A percentile compares a stretch with the other conserved stretches of the same genome.
phyloP scores from a whole-genome alignment of 768 basidiomycete species.

The Leccinum longicurvipes region DNA sequence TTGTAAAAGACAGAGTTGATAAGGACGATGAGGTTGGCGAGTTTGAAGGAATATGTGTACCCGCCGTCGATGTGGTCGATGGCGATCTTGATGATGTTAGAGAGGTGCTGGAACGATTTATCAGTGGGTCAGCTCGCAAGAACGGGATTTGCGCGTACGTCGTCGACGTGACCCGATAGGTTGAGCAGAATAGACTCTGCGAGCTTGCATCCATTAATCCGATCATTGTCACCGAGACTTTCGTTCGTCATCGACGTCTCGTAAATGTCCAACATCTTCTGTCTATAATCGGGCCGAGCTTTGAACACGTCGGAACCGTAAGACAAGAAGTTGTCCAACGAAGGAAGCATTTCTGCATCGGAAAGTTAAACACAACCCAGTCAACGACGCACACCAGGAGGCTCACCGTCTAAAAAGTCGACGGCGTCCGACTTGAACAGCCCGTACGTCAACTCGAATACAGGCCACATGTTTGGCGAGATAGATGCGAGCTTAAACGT shows the following conservation, averaged over 20 bases:
- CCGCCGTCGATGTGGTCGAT: conserved; percentile 57
- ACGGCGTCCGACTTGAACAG: conserved; percentile 80
- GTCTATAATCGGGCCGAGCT: conserved; percentile 66
- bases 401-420: conserved; percentile 81
- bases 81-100: conserved; percentile 60
- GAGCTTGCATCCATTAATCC: conserved; percentile 80
- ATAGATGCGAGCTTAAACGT: conserved; percentile 79
- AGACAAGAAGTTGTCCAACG: conserved; percentile 85
- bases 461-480: conserved; percentile 80
- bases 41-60: conserved; percentile 59
- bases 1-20: conserved; percentile 84
- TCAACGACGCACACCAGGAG: background rate
- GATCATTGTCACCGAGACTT: conserved; percentile 80
- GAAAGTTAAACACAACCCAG: background rate
- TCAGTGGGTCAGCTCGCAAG: background rate
- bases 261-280: conserved; percentile 83
- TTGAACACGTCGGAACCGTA: conserved; percentile 78
- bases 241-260: conserved; percentile 64
- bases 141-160: conserved; percentile 45
- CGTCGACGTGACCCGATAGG: conserved; percentile 72
- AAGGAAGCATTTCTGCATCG: conserved; percentile 79
- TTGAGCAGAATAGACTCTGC: conserved; percentile 81
- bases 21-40: conserved; percentile 81
- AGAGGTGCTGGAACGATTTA: conserved; percentile 47
- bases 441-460: conserved; percentile 79